Base-by-base conservation (phyloP, 345 rosid species). In the Odontarrhena argentea region DNA sequence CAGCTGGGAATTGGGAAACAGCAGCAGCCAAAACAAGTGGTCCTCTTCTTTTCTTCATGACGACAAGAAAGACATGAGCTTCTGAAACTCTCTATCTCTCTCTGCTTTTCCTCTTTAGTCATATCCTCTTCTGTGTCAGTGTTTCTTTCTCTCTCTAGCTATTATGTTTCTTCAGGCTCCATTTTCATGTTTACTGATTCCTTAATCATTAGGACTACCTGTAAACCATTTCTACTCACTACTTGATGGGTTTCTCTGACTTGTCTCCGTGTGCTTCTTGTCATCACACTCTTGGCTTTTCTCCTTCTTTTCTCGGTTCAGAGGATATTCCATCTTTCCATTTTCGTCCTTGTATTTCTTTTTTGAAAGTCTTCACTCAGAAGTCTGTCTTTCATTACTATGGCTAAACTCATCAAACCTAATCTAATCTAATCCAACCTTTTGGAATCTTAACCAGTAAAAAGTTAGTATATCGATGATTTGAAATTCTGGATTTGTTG, bases 201-300 rank as follows among this genome's bases (percentile, higher is more conserved):
- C n/a, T 37, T 55, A 46, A 37, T 62, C 64, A 63, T 63, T 47
- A 70, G 47, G 34, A 61, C 55, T 32, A 32, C 36, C 36, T 37
- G 64, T 69, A 71, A 63, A 69, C 69, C 75, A 71, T 63, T 41
- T 25, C 45, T 26, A 12, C 42, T 53, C 55, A 32, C 49, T 54
- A 62, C 35, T 70, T 38, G 69, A 54, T 70, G 49, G 42, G 63
- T 70, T 70, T 70, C 50, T 52, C 50, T 52, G 50, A 70, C 69
- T 62, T 62, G 34, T 36, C 69, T 43, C 61, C 60, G 12, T 60
- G 60, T 69, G 67, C 60, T 62, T 60, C 24, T 70, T 61, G 74
- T 61, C 69, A 5, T 45, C 34, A 40, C 64, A 55, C 76, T 64
- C 42, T 65, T 71, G 63, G 15, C 35, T 45, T 28, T 32, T 53